Percentiles rank a stretch among this genome's conserved stretches.
phyloP scores from a whole-genome alignment of 2,329 filamentous ascomycete species.

The Chaetomiaceae sp. region DNA sequence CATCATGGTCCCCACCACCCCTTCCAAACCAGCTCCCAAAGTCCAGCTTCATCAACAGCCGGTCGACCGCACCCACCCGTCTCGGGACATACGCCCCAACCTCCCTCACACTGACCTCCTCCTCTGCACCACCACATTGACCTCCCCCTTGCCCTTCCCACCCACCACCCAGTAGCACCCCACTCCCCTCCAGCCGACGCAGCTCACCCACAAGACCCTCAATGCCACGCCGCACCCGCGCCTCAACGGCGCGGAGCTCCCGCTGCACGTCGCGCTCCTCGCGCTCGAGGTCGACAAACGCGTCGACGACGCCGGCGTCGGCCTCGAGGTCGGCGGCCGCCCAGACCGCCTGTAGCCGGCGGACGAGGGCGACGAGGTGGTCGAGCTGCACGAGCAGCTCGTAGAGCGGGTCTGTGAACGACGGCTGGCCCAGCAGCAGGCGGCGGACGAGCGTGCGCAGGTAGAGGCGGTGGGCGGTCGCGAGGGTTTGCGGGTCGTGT shows the following conservation, averaged over 20 bases:
- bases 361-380: constrained; percentile 69
- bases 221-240: constrained; percentile 60
- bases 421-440: constrained; percentile 57
- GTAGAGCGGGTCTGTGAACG: constrained; percentile 61
- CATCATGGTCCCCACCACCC: constrained; percentile 16
- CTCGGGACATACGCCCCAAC: constrained; percentile 59
- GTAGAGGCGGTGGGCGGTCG: constrained; percentile 72
- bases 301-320: constrained; percentile 75
- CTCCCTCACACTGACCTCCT: constrained; percentile 37
- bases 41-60: constrained; percentile 86
- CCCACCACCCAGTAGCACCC: constrained; percentile 36
- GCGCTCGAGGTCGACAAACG: constrained; percentile 61
- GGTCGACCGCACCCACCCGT: constrained; percentile 72
- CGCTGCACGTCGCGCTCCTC: constrained; percentile 65
- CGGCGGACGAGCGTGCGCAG: constrained; percentile 60
- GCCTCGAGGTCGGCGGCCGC: constrained; percentile 71
- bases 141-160: constrained; percentile 23
- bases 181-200: constrained; percentile 37
- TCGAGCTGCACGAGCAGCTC: constrained; percentile 69
- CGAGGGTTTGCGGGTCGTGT: constrained; percentile 80
- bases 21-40: constrained; percentile 52
- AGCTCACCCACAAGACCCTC: constrained; percentile 57
- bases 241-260: constrained; percentile 59
- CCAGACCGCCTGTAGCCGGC: constrained; percentile 70
- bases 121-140: constrained; percentile 30